phyloP scores from a whole-genome alignment of 192 early-diverging fungal species.

The Spizellomyces punctatus region DNA sequence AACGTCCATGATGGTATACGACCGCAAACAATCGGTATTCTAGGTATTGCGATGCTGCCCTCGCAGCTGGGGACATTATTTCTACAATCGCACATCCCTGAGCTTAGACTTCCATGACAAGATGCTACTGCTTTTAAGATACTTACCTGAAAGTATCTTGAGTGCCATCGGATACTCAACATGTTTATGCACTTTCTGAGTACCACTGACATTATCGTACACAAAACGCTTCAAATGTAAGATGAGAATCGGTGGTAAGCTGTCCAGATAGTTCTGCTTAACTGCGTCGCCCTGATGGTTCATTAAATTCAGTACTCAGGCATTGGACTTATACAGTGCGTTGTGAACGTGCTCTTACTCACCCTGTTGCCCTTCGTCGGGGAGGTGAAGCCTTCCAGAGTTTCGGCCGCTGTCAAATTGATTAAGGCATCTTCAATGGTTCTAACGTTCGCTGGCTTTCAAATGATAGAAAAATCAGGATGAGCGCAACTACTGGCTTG shows the following conservation, averaged over 20 bases:
- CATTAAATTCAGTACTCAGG: too few relatives aligned
- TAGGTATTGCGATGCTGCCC: constrained; percentile 24
- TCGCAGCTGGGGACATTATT: constrained; percentile 53
- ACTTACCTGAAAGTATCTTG: neutral
- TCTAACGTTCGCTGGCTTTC: constrained; percentile 62
- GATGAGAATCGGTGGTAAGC: constrained; percentile 85
- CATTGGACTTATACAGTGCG: neutral
- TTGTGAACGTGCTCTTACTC: neutral
- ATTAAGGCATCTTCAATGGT: constrained; percentile 85
- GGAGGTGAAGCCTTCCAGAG: constrained; percentile 75
- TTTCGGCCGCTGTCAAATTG: constrained; percentile 76
- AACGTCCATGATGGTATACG: constrained; percentile 92
- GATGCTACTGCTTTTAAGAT: too few relatives aligned
- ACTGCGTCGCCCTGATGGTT: constrained; percentile 52
- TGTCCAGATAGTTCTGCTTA: constrained; percentile 83
- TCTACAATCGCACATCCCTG: constrained; percentile 10
- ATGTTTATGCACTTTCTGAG: constrained; percentile 85
- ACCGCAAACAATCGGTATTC: constrained; percentile 60
- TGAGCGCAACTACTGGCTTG: neutral
- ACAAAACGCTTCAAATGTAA: constrained; percentile 94
- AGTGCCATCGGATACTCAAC: constrained; percentile 69
- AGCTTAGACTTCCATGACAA: too few relatives aligned
- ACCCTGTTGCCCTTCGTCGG: constrained; percentile 26
- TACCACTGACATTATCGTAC: constrained; percentile 71
- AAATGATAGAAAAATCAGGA: constrained; percentile 11